A percentile compares a stretch with the other conserved stretches of the same genome.
These are phyloP conservation scores for Trichoderma guizhouense DNA, from an alignment of 2,329 filamentous ascomycete species.

Conservation along the genomic window DNA sequence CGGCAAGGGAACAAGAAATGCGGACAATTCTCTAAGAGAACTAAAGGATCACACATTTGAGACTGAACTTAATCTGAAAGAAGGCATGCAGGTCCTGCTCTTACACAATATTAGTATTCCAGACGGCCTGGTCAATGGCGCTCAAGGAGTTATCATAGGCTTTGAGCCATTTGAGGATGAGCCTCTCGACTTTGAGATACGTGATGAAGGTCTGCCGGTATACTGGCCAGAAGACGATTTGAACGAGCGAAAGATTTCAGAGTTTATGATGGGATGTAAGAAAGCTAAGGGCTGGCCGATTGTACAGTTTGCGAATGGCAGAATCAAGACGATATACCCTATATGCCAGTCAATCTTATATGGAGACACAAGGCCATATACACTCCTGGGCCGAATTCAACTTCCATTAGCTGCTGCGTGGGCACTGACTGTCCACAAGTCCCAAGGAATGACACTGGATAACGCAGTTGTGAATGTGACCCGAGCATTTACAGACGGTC, in stretches of 20 bases:
- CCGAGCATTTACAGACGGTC: constrained; percentile 52
- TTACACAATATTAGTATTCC: constrained; percentile 24
- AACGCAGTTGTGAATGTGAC: constrained; percentile 53
- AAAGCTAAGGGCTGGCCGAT: constrained; percentile 19
- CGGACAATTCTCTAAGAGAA: constrained; percentile 16
- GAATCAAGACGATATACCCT: constrained; percentile 44
- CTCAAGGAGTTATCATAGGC: constrained; percentile 26
- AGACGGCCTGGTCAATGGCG: constrained; percentile 24
- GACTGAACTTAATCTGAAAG: constrained; percentile 14
- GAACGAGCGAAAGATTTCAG: constrained; percentile 9
- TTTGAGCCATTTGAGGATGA: constrained; percentile 17
- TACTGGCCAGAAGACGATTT: background rate
- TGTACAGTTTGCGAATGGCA: constrained; percentile 51
- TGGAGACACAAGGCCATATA: constrained; percentile 44
- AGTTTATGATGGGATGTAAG: constrained; percentile 16
- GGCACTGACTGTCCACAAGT: constrained; percentile 63
- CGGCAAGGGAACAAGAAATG: background rate
- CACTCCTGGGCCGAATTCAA: constrained; percentile 54
- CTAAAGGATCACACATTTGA: constrained; percentile 21
- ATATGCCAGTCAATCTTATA: constrained; percentile 48
- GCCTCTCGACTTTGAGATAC: rapidly evolving
- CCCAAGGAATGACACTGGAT: constrained; percentile 61
- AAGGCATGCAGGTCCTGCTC: constrained; percentile 25
- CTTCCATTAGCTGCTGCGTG: constrained; percentile 58
- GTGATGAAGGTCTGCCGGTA: background rate